These are phyloP conservation scores for Brassica incana DNA, from an alignment of 345 rosid species.

Conservation along the genomic window DNA sequence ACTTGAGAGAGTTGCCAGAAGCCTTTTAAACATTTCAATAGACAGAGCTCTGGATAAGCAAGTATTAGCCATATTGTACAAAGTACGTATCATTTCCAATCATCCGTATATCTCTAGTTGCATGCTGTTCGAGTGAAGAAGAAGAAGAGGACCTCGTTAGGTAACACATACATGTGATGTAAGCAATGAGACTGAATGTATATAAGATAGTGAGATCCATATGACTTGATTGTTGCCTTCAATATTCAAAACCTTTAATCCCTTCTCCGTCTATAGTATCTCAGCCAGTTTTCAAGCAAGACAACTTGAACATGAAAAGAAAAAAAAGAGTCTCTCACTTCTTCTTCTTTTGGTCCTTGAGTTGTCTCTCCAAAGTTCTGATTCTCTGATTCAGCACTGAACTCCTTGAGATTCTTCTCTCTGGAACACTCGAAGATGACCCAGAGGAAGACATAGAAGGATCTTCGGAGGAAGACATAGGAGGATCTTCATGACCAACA, in stretches of 20 bases:
- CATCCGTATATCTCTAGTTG: constrained; percentile 43
- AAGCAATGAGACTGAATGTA: background rate
- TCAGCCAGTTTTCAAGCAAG: constrained; percentile 10
- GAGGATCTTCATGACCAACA: constrained; percentile 19
- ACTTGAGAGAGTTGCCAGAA: constrained; percentile 7
- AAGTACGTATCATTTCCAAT: constrained; percentile 39
- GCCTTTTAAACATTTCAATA: constrained; percentile 61
- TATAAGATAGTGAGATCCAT: background rate
- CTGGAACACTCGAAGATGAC: constrained; percentile 31
- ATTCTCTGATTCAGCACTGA: constrained; percentile 46
- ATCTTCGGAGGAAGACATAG: background rate
- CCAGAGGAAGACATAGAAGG: constrained; percentile 16
- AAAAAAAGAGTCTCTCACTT: constrained; percentile 3
- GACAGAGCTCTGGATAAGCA: constrained; percentile 53
- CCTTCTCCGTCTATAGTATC: constrained; percentile 8
- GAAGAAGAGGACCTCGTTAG: constrained; percentile 19
- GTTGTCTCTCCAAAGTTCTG: constrained; percentile 43
- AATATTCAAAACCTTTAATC: background rate
- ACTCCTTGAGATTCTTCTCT: constrained; percentile 41
- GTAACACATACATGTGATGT: constrained; percentile 7
- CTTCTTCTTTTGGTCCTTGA: constrained; percentile 38
- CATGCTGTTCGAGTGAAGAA: constrained; percentile 21
- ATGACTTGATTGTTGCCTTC: background rate
- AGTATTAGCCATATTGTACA: constrained; percentile 53
- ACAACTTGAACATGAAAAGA: constrained; percentile 11